Evolutionary conservation across 768 basidiomycete species (phyloP), one percentile per base, ranked within the genome.

Genomic region (Mycena amicta): DNA sequence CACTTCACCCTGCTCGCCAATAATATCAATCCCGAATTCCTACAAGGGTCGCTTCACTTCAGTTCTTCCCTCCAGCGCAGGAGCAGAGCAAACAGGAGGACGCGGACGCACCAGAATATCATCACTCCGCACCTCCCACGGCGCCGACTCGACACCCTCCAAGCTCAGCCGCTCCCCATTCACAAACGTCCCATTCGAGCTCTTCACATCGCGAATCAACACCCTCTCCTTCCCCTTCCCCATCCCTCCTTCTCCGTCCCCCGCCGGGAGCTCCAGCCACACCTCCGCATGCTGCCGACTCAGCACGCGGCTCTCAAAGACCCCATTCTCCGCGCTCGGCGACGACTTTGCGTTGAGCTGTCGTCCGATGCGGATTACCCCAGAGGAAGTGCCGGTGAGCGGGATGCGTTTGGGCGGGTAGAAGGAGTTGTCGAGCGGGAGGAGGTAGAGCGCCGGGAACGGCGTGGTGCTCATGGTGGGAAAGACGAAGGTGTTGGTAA

Each of bases 11-110:
- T 88, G 85, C 59, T 88, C 87, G 60, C 83, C 81, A 53, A 87
- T 80, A 60, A 88, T 88, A 67, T 88, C 87, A 71, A 88, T 88
- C 37, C 86, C 86, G 68, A 88, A 88, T 76, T 88, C 87, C 84
- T 86, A n/a, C n/a, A n/a, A 54, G 26, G 41, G 23, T 18, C 29
- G 26, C 20, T 11, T 20, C 20, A 54, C 20, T 26, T 39, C 13
- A 30, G n/a, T n/a, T n/a, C n/a, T n/a, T n/a, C n/a, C n/a, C n/a
- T n/a, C n/a, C n/a, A n/a, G n/a, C n/a, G n/a, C n/a, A n/a, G n/a
- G n/a, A n/a, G n/a, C 27, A 45, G 56, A 39, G 20, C 28, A 53
- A 84, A 83, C 54, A 87, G 83, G 23, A 47, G 43, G 12, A 12
- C 27, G 27, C 1, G 23, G 11, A 58, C 62, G 5, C 26, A 63